A percentile compares a stretch with the other conserved stretches of the same genome.
Conservation (phyloP, 2,329 filamentous ascomycete genomes). For the Aurifilum marmelostoma region DNA sequence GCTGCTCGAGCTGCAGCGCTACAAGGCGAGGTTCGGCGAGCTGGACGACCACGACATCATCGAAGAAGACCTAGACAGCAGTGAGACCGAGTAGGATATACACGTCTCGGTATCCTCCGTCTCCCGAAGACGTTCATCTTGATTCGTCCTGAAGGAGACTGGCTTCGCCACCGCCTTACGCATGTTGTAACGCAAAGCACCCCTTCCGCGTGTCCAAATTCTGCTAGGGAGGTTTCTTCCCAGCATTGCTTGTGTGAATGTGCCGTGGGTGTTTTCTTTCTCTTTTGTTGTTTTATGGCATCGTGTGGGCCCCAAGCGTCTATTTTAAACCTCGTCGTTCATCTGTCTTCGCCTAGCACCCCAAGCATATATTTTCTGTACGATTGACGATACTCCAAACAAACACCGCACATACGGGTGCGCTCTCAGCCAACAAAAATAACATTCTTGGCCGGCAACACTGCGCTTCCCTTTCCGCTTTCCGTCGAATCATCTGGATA, state of each 20-base stretch:
- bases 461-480: not conserved
- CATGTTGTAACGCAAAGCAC: conserved; percentile 23
- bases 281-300: conserved; percentile 15
- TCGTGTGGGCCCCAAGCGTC: conserved; percentile 24
- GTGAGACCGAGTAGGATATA: conserved; percentile 44
- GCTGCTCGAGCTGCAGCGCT: conserved; percentile 65
- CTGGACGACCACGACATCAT: conserved; percentile 38
- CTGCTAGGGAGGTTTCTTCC: not conserved
- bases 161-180: not conserved
- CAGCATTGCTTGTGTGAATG: not conserved
- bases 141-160: not conserved
- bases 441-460: not conserved
- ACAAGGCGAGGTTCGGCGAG: conserved; percentile 58
- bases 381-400: conserved; percentile 15
- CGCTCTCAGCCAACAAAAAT: not conserved
- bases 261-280: not conserved
- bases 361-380: conserved; percentile 20
- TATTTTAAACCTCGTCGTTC: conserved; percentile 24
- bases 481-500: conserved; percentile 6
- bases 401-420: not conserved
- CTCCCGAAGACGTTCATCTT: not conserved
- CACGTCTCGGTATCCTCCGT: not conserved
- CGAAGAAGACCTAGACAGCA: conserved; percentile 36
- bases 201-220: not conserved
- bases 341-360: not conserved